Conservation (phyloP, 495 filamentous ascomycete genomes). For the Trichoderma reesei region DNA sequence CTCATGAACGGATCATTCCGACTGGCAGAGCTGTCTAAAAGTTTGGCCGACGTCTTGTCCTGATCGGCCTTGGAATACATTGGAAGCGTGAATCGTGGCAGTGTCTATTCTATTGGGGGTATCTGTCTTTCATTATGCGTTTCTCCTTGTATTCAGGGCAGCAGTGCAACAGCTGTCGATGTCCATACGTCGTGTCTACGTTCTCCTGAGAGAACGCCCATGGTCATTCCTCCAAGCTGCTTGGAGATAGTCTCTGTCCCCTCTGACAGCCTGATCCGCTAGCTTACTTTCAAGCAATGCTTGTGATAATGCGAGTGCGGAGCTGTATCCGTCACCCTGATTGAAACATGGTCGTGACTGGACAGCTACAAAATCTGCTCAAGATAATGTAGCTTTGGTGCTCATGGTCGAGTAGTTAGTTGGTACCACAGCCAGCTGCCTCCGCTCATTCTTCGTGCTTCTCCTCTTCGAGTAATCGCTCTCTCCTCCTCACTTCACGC, state of each 20-base stretch:
- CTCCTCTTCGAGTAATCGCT: conserved; percentile 28
- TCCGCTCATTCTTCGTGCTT: background rate
- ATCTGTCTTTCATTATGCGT: background rate
- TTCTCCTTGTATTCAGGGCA: background rate
- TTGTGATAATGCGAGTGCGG: too few species aligned
- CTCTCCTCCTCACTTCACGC: conserved; percentile 49
- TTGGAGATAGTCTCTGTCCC: too few species aligned
- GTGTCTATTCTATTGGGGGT: background rate
- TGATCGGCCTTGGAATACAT: background rate
- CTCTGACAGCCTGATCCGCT: too few species aligned
- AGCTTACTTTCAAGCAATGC: too few species aligned
- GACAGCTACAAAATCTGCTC: too few species aligned
- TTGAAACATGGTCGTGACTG: too few species aligned
- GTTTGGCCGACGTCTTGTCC: background rate
- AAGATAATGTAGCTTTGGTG: background rate
- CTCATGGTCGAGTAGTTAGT: too few species aligned
- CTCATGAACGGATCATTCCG: background rate
- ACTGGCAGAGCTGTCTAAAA: background rate
- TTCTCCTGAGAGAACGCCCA: background rate
- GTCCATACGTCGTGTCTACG: background rate
- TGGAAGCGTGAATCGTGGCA: background rate
- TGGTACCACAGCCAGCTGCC: background rate
- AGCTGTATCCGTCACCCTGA: too few species aligned
- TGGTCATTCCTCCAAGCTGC: background rate
- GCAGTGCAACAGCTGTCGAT: background rate